phyloP scores from a whole-genome alignment of 1,284 basidiomycete species.

The Leccinum brunneo-olivaceum region DNA sequence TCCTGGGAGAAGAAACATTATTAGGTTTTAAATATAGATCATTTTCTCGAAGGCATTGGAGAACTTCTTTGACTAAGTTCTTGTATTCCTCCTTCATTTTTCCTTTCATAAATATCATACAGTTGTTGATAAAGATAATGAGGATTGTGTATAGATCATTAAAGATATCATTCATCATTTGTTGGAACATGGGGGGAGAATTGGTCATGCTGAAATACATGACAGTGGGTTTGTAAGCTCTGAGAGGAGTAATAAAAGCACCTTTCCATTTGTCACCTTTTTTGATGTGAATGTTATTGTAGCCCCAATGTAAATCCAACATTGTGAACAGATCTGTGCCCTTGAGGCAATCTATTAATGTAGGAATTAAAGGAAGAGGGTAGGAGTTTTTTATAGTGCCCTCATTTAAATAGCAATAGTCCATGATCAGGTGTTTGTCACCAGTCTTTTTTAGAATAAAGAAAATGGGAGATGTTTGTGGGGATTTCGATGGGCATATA shows the following conservation, averaged over 20 bases:
- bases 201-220: neutral
- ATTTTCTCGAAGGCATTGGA: too few relatives aligned
- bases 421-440: too few relatives aligned
- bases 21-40: too few relatives aligned
- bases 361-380: neutral
- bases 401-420: neutral
- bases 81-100: neutral
- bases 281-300: neutral
- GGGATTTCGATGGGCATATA: neutral
- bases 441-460: too few relatives aligned
- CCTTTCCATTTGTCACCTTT: too few relatives aligned
- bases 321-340: too few relatives aligned
- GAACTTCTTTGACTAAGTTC: too few relatives aligned
- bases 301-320: neutral
- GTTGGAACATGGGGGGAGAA: neutral
- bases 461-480: neutral
- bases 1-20: too few relatives aligned
- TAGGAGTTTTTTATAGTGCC: neutral
- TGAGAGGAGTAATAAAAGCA: too few relatives aligned
- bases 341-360: too few relatives aligned
- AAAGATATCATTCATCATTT: neutral
- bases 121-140: neutral
- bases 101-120: neutral
- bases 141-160: neutral
- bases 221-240: neutral